Base-by-base conservation (phyloP, 176 grass and related monocot species). In the Melocanna baccifera region DNA sequence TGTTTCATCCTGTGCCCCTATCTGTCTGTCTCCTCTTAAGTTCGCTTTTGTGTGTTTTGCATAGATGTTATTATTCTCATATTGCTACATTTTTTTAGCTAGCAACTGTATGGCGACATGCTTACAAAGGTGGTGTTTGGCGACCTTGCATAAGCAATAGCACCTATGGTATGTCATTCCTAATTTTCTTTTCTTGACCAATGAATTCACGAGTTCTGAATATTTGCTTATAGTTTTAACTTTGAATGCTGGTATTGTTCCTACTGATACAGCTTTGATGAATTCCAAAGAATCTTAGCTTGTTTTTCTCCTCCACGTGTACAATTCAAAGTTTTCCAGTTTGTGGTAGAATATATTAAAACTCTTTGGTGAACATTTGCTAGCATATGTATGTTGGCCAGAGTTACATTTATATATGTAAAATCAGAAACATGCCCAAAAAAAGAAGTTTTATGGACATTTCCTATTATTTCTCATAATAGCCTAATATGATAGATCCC, bases 101-200 rank as follows among this genome's bases (percentile, higher is more conserved):
- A 91, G 89, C 91, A 84, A 92, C 89, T 77, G 86, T 99, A 92
- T 99, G 96, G 96, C 89, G 87, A 69, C 89, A 99, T 80, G 87
- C 87, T 87, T 81, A 86, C 78, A 99, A 84, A 92, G 96, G 91
- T 86, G 88, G 85, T 87, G 65, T 73, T 30, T 99, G 91, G 96
- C 86, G 36, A 88, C 91, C 96, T 75, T 99, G 96, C 84, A 86
- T 91, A 88, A 94, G 88, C 82, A 87, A 78, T 68, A 94, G 80
- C 48, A 94, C 84, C 47, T 78, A 87, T 48, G 89, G 96, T 97
- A 97, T 80, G 82, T 12, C 42, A 78, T 67, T 78, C n/a, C 48
- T 43, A 46, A 16, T 53, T 18, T 87, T 72, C 16, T 37, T 82
- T 56, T 74, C 34, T 23, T 63, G 22, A 48, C 64, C 28, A 73